A percentile compares a stretch with the other conserved stretches of the same genome.
phyloP scores from a whole-genome alignment of 345 rosid species.

The Arabidopsis arenosa region DNA sequence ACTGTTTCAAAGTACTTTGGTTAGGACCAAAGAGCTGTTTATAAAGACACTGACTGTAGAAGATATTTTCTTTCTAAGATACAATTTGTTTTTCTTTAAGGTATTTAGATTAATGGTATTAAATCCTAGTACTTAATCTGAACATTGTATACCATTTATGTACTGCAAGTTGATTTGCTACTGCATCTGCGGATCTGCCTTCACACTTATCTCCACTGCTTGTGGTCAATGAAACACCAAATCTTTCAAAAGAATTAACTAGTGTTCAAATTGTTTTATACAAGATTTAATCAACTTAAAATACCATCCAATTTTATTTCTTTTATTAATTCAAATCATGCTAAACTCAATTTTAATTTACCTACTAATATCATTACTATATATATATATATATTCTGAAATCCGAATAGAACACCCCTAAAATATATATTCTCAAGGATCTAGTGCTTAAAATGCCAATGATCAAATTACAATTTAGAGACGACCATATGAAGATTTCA shows the following conservation, averaged over 20 bases:
- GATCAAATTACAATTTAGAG: background rate
- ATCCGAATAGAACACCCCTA: too few species aligned
- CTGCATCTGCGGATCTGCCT: slow-evolving; percentile 5
- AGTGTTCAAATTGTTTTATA: too few species aligned
- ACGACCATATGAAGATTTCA: background rate
- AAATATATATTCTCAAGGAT: background rate
- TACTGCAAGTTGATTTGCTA: slow-evolving; percentile 20
- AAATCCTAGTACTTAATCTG: background rate
- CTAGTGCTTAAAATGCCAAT: background rate
- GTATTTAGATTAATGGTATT: slow-evolving; percentile 8
- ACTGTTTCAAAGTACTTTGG: background rate
- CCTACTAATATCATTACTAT: too few species aligned
- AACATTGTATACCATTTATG: slow-evolving; percentile 17
- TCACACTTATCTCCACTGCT: background rate
- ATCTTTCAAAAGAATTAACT: background rate
- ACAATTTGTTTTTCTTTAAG: background rate
- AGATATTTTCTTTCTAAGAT: background rate
- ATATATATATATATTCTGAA: too few species aligned
- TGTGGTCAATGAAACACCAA: slow-evolving; percentile 1
- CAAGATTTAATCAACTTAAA: too few species aligned
- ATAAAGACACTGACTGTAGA: slow-evolving; percentile 5
- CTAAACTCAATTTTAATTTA: too few species aligned
- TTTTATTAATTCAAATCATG: too few species aligned
- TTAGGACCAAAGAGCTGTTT: slow-evolving; percentile 3
- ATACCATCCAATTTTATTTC: too few species aligned